These are phyloP conservation scores for Hypocrella siamensis DNA, from an alignment of 2,329 filamentous ascomycete species.

Conservation along the genomic window DNA sequence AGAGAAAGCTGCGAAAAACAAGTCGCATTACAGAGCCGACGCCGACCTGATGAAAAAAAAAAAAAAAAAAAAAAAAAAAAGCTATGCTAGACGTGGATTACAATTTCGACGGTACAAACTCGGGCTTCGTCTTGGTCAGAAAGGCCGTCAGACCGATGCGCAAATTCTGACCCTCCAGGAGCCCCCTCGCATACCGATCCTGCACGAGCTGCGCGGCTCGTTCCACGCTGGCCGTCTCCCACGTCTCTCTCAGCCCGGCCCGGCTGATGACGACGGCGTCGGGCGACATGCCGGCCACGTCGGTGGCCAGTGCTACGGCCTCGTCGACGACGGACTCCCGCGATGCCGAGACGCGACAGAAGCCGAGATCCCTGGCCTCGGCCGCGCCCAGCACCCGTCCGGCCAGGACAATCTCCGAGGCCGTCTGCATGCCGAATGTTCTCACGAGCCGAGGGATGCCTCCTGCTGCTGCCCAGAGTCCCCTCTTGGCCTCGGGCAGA, in stretches of 20 bases:
- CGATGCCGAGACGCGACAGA: slow-evolving; percentile 21
- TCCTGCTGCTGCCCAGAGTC: slow-evolving; percentile 36
- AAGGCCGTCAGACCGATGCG: slow-evolving; percentile 34
- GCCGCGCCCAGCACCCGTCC: slow-evolving; percentile 27
- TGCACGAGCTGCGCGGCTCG: slow-evolving; percentile 21
- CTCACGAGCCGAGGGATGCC: slow-evolving; percentile 34
- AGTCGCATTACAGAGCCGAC: too few relatives aligned
- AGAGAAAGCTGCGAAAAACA: too few relatives aligned
- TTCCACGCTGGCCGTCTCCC: slow-evolving; percentile 25
- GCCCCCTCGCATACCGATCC: slow-evolving; percentile 21
- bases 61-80: neutral
- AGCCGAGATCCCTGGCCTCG: slow-evolving; percentile 12
- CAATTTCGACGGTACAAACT: slow-evolving; percentile 32
- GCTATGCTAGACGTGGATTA: slow-evolving; percentile 7
- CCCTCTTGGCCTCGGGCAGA: slow-evolving; percentile 36
- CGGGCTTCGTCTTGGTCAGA: slow-evolving; percentile 30
- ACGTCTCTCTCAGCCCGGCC: slow-evolving; percentile 19
- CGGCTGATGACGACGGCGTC: slow-evolving; percentile 25
- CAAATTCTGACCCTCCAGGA: slow-evolving; percentile 30
- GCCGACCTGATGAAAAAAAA: neutral
- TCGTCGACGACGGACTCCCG: slow-evolving; percentile 19
- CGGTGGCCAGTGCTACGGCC: slow-evolving; percentile 17
- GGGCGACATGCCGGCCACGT: slow-evolving; percentile 16
- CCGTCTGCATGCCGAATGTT: slow-evolving; percentile 26
- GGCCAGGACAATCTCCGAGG: slow-evolving; percentile 32